A percentile compares a stretch with the other conserved stretches of the same genome.
These are phyloP conservation scores for Starmerella kuoi DNA, from an alignment of 805 yeast species.

Conservation along the genomic window DNA sequence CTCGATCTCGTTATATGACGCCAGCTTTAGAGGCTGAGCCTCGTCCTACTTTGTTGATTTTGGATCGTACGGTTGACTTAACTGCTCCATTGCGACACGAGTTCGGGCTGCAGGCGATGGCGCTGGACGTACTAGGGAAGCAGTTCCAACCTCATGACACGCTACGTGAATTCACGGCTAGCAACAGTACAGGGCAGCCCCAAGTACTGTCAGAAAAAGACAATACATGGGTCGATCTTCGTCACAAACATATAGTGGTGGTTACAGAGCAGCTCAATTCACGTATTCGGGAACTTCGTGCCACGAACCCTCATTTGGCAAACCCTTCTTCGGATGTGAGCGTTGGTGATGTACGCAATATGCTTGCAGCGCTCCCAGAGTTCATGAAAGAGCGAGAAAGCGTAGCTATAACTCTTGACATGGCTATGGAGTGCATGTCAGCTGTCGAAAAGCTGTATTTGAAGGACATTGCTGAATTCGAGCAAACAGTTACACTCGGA, in stretches of 20 bases:
- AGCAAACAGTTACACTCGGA: conserved; percentile 72
- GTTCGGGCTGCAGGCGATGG: conserved; percentile 84
- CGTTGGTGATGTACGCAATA: conserved; percentile 60
- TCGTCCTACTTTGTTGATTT: conserved; percentile 58
- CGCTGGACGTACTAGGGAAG: conserved; percentile 48
- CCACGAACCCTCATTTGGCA: conserved; percentile 63
- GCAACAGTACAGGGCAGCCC: conserved; percentile 25
- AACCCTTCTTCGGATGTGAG: conserved; percentile 53
- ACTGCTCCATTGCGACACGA: conserved; percentile 80
- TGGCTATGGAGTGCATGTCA: conserved; percentile 50
- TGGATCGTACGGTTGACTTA: conserved; percentile 76
- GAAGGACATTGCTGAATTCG: conserved; percentile 69
- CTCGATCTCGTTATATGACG: conserved; percentile 6
- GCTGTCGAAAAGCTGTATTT: conserved; percentile 46
- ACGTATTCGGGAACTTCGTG: conserved; percentile 50
- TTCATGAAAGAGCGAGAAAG: conserved; percentile 30
- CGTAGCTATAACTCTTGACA: conserved; percentile 28
- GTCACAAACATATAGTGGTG: conserved; percentile 65
- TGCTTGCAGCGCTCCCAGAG: conserved; percentile 38
- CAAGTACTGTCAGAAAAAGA: conserved; percentile 47
- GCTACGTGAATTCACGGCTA: conserved; percentile 16
- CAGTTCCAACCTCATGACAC: conserved; percentile 9
- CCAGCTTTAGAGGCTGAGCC: conserved; percentile 39
- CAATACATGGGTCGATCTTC: conserved; percentile 55
- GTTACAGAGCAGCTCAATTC: conserved; percentile 50